A percentile compares a stretch with the other conserved stretches of the same genome.
phyloP scores from a whole-genome alignment of 805 yeast species.

The Candida rishiriensis region DNA sequence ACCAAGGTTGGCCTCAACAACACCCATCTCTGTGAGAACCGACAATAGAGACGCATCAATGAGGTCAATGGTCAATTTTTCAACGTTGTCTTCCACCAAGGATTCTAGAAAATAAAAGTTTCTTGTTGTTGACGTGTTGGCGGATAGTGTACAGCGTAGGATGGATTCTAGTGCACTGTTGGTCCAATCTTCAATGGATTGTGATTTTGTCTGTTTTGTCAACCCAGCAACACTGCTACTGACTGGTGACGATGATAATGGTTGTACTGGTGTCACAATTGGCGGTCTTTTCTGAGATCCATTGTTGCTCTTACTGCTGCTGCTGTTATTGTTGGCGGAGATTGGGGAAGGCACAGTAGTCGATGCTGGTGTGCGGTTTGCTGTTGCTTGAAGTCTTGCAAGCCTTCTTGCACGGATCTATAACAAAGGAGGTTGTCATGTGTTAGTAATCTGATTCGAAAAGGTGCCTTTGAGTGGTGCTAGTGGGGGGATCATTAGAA shows the following conservation, averaged over 20 bases:
- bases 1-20: constrained; percentile 22
- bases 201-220: constrained; percentile 4
- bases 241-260: neutral
- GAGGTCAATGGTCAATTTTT: constrained; percentile 26
- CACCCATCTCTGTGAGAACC: constrained; percentile 49
- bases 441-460: too few relatives aligned
- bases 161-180: constrained; percentile 32
- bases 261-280: constrained; percentile 1
- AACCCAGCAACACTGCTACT: neutral
- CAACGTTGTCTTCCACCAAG: constrained; percentile 19
- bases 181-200: constrained; percentile 38
- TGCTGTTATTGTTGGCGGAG: constrained; percentile 3
- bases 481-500: neutral
- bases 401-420: constrained; percentile 41
- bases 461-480: neutral
- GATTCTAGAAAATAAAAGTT: constrained; percentile 19
- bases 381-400: constrained; percentile 38
- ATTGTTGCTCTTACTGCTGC: too few relatives aligned
- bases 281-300: neutral
- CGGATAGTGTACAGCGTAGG: constrained; percentile 32
- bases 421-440: neutral
- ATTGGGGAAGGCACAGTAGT: neutral
- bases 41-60: constrained; percentile 54
- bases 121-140: constrained; percentile 16
- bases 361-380: constrained; percentile 3